phyloP scores from a whole-genome alignment of 2,329 filamentous ascomycete genomes.

The Pseudophaeomoniella oleicola region DNA sequence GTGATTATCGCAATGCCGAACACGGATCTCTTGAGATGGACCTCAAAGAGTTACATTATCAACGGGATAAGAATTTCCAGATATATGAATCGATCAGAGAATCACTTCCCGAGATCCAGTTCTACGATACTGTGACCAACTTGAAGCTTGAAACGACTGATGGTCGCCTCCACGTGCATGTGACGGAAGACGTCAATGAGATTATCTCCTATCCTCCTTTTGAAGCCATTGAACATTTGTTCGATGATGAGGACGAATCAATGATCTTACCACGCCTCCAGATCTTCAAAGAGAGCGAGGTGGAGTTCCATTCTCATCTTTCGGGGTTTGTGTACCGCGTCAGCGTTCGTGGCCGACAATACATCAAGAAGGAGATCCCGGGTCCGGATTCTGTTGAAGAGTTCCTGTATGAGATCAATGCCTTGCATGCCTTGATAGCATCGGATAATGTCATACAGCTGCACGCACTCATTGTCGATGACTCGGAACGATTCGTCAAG shows the following conservation, averaged over 20 bases:
- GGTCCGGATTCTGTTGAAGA: conserved; percentile 91
- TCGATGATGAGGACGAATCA: conserved; percentile 27
- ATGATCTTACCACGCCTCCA: conserved; percentile 28
- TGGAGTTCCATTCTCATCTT: conserved; percentile 81
- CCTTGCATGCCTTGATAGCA: conserved; percentile 60
- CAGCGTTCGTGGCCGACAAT: conserved; percentile 46
- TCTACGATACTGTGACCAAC: conserved; percentile 92
- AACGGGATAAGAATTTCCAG: conserved; percentile 80
- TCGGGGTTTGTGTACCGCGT: conserved; percentile 98
- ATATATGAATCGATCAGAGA: conserved; percentile 93
- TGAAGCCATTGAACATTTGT: conserved; percentile 54
- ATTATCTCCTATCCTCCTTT: conserved; percentile 74
- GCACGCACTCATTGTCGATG: conserved; percentile 76
- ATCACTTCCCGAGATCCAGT: conserved; percentile 83
- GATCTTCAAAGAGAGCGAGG: conserved; percentile 53
- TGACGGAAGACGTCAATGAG: conserved; percentile 94
- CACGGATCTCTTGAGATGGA: conserved; percentile 75
- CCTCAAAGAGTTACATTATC: conserved; percentile 60
- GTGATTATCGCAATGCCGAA: conserved; percentile 75
- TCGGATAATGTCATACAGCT: conserved; percentile 72
- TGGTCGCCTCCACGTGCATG: conserved; percentile 82
- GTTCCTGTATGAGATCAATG: conserved; percentile 95
- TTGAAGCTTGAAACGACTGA: conserved; percentile 83
- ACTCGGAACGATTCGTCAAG: conserved; percentile 58
- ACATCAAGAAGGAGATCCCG: conserved; percentile 97